Percentiles rank a stretch among this genome's conserved stretches.
phyloP scores from a whole-genome alignment of 2,329 filamentous ascomycete genomes.

The Triangularia verruculosa region DNA sequence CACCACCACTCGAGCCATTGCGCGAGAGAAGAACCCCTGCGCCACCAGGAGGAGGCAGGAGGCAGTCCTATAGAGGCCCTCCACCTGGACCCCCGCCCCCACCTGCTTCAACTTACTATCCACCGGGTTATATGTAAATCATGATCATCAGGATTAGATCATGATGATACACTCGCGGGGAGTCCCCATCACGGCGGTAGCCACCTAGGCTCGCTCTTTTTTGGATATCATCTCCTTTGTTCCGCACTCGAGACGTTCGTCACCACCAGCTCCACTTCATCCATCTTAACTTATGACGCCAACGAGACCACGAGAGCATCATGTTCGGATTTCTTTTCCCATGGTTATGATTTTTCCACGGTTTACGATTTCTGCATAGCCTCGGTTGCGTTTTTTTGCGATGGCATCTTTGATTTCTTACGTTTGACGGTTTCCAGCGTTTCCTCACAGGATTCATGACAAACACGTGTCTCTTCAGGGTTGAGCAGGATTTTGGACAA shows the following conservation, averaged over 20 bases:
- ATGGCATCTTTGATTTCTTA: constrained; percentile 15
- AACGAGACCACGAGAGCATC: constrained; percentile 19
- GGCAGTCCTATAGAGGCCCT: constrained; percentile 23
- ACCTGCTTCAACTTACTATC: constrained; percentile 22
- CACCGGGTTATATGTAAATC: constrained; percentile 7
- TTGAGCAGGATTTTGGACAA: neutral
- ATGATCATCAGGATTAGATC: neutral
- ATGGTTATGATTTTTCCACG: constrained; percentile 7
- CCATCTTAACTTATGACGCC: constrained; percentile 14
- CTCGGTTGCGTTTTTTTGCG: constrained; percentile 12
- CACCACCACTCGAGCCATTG: constrained; percentile 35
- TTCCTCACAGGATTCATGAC: neutral
- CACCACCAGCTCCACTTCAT: neutral
- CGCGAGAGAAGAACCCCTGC: constrained; percentile 40
- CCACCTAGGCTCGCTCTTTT: constrained; percentile 3
- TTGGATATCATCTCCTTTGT: constrained; percentile 1
- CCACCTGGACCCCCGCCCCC: constrained; percentile 26
- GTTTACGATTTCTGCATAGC: constrained; percentile 18
- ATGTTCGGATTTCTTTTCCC: constrained; percentile 10
- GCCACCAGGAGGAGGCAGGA: constrained; percentile 29
- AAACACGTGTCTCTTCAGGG: neutral
- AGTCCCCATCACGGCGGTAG: neutral
- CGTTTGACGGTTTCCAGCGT: neutral
- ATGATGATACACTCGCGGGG: neutral
- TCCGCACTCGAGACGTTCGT: neutral